Evolutionary conservation across 2,329 filamentous ascomycete genomes (phyloP).

Genomic region (Raffaelea ambrosiae): DNA sequence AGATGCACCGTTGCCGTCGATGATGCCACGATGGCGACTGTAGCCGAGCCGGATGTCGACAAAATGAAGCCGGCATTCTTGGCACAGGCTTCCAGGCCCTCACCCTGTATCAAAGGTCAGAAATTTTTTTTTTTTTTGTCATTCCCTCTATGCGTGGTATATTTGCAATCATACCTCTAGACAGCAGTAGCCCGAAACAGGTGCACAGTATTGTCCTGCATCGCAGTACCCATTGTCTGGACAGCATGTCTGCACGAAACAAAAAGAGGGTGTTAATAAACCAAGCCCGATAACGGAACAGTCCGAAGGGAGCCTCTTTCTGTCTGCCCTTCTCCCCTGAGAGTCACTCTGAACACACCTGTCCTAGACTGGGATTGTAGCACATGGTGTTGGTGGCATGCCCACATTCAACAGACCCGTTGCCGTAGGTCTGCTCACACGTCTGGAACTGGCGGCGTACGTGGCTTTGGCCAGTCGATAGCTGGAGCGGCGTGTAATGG

Average conservation of each 20-base stretch:
- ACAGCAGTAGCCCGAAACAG: conserved; percentile 29
- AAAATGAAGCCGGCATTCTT: conserved; percentile 24
- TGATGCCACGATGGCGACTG: conserved; percentile 12
- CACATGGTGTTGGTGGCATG: conserved; percentile 21
- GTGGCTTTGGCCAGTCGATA: too few relatives aligned
- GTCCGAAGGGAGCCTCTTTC: too few relatives aligned
- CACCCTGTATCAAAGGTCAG: too few relatives aligned
- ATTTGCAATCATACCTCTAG: conserved; percentile 20
- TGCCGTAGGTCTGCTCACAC: conserved; percentile 26
- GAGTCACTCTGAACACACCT: too few relatives aligned
- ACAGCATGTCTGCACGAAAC: conserved; percentile 23
- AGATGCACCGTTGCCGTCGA: too few relatives aligned
- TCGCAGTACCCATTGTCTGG: conserved; percentile 26
- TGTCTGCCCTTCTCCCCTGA: too few relatives aligned
- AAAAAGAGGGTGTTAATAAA: neutral
- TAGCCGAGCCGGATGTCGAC: too few relatives aligned
- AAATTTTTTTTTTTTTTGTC: too few relatives aligned
- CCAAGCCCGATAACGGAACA: too few relatives aligned
- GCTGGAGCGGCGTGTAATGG: too few relatives aligned
- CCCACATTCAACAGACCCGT: conserved; percentile 19
- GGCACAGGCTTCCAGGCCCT: conserved; percentile 25
- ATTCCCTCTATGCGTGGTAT: too few relatives aligned
- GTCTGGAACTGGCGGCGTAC: conserved; percentile 15
- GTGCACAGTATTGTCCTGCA: conserved; percentile 26
- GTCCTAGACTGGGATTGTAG: conserved; percentile 23